Base-by-base conservation (phyloP, 73 alveolate species). In the Stentor coeruleus region DNA sequence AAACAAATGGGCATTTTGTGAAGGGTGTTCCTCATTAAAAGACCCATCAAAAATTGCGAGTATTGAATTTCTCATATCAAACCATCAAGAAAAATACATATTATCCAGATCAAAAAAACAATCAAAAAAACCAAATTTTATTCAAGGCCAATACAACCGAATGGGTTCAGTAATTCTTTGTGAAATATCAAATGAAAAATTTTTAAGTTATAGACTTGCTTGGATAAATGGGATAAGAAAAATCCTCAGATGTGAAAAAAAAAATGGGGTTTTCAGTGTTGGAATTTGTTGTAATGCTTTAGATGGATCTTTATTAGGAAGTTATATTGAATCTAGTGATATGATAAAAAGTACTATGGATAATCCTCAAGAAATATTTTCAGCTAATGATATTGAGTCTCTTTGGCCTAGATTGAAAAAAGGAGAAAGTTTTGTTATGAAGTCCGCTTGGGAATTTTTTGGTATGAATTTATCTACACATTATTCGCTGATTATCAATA, bases 341-440 rank as follows among this genome's bases (percentile, higher is more conserved):
- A 20, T 11, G 20, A 49, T 49, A 20, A 49, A 6, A 11, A n/a
- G n/a, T n/a, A 49, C 6, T 6, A 11, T 49, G 20, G 20, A 49
- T 11, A 11, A 6, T 49, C 28, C 6, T 6, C n/a, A 66, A 37
- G 15, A 15, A 1, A 26, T 66, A 66, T 20, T 66, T 20, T 26
- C 26, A 1, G n/a, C 79, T 28, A 26, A 14, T 20, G 37, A 66
- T 26, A 20, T 66, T 33, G 79, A 66, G 33, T 37, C n/a, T 33
- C 37, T 66, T 1, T 66, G 79, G 79, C 41, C 79, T 0, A 66
- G 37, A 26, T 40, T 66, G 11, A 66, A 66, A 66, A 31, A 28
- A 28, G 79, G 79, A 31, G 79, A 66, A 66, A 66, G 79, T 31
- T 66, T 66, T 66, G 0, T 33, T 28, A 66, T 66, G 39, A 66